Conservation (phyloP, 2,329 filamentous ascomycete species). For the Microdochium bolleyi region DNA sequence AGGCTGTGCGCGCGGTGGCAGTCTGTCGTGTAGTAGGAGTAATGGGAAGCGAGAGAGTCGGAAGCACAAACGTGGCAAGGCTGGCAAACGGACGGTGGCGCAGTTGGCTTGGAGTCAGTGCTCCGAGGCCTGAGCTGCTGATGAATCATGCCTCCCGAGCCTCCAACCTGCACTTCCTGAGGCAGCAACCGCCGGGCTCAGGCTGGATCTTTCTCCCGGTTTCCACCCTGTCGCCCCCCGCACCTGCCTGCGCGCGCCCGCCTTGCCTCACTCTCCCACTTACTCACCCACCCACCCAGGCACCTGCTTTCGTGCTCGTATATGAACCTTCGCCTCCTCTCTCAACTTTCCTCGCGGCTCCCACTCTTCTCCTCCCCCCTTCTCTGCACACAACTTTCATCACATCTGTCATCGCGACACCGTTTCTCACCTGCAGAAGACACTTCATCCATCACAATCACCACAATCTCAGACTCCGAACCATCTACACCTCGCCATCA, state of each 20-base stretch:
- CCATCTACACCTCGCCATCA: constrained; percentile 36
- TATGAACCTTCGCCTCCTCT: constrained; percentile 15
- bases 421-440: not conserved
- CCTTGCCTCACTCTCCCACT: constrained; percentile 13
- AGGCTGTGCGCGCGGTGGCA: no score
- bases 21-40: no score
- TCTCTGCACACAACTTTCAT: constrained; percentile 5
- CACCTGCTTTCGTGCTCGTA: constrained; percentile 2
- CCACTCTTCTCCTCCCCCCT: constrained; percentile 5
- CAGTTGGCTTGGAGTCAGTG: not conserved
- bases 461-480: constrained; percentile 8
- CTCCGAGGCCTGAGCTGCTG: constrained; percentile 1
- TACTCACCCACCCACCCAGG: no score
- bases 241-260: constrained; percentile 9
- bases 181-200: not conserved
- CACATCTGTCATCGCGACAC: constrained; percentile 7
- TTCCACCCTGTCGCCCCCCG: constrained; percentile 6
- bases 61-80: no score
- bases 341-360: constrained; percentile 6
- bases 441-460: constrained; percentile 1
- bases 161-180: not conserved
- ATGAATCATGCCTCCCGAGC: no score
- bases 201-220: not conserved
- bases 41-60: no score
- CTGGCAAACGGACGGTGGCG: not conserved